A percentile compares a stretch with the other conserved stretches of the same genome.
Conservation (phyloP, 2,329 filamentous ascomycete genomes). For the Sphaerostilbella broomeana region DNA sequence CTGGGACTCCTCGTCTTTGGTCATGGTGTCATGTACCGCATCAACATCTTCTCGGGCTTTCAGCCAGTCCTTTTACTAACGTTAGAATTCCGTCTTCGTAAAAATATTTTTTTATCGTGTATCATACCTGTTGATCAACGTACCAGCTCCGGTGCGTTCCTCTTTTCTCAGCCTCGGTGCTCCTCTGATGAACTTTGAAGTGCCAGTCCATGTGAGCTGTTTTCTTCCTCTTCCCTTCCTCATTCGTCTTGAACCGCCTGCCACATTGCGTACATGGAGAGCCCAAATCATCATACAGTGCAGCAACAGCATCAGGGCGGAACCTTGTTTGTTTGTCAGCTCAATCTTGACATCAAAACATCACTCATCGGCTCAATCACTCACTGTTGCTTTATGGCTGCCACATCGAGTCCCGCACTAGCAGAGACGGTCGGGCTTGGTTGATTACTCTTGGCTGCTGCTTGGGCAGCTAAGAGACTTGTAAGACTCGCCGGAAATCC, state of each 20-base stretch:
- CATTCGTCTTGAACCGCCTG: slow-evolving; percentile 71
- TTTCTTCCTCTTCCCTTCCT: slow-evolving; percentile 77
- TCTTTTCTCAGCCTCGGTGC: slow-evolving; percentile 76
- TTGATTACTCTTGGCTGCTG: slow-evolving; percentile 19
- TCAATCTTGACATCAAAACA: not conserved
- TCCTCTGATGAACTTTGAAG: slow-evolving; percentile 85
- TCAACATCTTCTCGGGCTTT: slow-evolving; percentile 76
- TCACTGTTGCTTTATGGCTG: slow-evolving; percentile 65
- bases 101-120: too few relatives aligned
- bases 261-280: slow-evolving; percentile 90
- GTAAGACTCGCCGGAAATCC: slow-evolving; percentile 31
- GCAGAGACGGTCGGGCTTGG: slow-evolving; percentile 31
- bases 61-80: slow-evolving; percentile 68
- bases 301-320: slow-evolving; percentile 65
- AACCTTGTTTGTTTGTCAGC: slow-evolving; percentile 42
- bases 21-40: slow-evolving; percentile 39
- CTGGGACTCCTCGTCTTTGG: slow-evolving; percentile 28
- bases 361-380: too few relatives aligned
- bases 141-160: slow-evolving; percentile 94
- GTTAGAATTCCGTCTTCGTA: too few relatives aligned
- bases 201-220: slow-evolving; percentile 96
- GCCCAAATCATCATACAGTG: slow-evolving; percentile 73
- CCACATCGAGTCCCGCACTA: slow-evolving; percentile 55
- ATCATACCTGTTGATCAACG: slow-evolving; percentile 72
- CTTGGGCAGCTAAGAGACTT: slow-evolving; percentile 29